These are phyloP conservation scores for Chytriomyces sp. DNA, from an alignment of 192 early-diverging fungal genomes.

Conservation along the genomic window DNA sequence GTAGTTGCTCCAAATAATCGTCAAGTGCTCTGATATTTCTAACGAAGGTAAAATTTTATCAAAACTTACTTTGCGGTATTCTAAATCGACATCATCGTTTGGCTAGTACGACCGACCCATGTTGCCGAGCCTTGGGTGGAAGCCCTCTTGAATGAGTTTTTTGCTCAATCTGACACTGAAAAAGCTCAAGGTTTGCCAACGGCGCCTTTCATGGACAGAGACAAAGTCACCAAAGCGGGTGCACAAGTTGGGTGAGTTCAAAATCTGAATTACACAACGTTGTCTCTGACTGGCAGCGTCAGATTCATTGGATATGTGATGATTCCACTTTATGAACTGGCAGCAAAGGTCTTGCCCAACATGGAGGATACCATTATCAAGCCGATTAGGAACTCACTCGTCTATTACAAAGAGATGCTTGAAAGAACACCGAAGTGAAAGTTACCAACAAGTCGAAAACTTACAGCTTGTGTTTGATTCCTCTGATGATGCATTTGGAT, in stretches of 20 bases:
- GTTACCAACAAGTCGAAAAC: not conserved
- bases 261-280: conserved; percentile 6
- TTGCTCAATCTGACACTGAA: conserved; percentile 54
- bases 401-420: conserved; percentile 43
- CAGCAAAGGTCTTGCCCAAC: conserved; percentile 50
- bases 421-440: conserved; percentile 25
- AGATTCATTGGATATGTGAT: conserved; percentile 60
- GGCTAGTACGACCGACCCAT: conserved; percentile 24
- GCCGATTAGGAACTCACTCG: conserved; percentile 41
- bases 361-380: conserved; percentile 45
- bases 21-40: conserved; percentile 59
- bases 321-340: conserved; percentile 59
- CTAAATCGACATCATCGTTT: conserved; percentile 39
- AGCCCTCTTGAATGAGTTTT: conserved; percentile 57
- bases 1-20: conserved; percentile 52
- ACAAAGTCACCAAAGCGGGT: conserved; percentile 57
- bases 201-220: conserved; percentile 60
- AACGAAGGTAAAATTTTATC: conserved; percentile 57
- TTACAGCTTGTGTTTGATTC: too few relatives aligned
- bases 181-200: conserved; percentile 54
- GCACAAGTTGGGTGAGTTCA: conserved; percentile 44
- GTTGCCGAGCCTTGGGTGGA: conserved; percentile 58
- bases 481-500: too few relatives aligned
- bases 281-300: not conserved
- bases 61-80: too few relatives aligned